phyloP scores from a whole-genome alignment of 2,329 filamentous ascomycete species.

The Emmonsiellopsis sp. region DNA sequence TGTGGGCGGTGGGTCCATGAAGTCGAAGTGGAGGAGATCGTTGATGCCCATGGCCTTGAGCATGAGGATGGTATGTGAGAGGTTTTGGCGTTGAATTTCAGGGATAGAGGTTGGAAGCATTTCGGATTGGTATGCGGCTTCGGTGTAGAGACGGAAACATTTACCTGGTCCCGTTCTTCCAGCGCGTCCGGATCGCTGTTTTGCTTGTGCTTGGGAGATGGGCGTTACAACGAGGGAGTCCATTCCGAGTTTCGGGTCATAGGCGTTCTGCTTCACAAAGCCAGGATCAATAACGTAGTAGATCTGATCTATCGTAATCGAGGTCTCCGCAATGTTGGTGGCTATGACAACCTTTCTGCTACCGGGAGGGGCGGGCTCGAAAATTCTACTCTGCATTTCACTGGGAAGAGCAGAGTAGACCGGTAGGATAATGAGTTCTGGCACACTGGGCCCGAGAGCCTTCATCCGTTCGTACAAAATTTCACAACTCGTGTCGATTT shows the following conservation, averaged over 20 bases:
- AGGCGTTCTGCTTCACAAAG: conserved; percentile 96
- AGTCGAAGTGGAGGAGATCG: conserved; percentile 92
- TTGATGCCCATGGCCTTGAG: conserved; percentile 99
- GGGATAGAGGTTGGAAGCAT: conserved; percentile 95
- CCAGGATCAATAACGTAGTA: conserved; percentile 96
- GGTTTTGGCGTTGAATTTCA: conserved; percentile 90
- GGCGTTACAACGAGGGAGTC: conserved; percentile 92
- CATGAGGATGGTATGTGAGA: conserved; percentile 91
- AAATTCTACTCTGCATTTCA: conserved; percentile 90
- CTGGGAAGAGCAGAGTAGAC: conserved; percentile 92
- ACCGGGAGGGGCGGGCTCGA: conserved; percentile 81
- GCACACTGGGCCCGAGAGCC: conserved; percentile 78
- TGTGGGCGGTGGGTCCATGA: conserved; percentile 96
- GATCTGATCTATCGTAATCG: conserved; percentile 94
- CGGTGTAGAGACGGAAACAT: conserved; percentile 90
- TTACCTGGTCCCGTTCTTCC: conserved; percentile 93
- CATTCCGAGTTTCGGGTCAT: conserved; percentile 96
- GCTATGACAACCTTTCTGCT: conserved; percentile 92
- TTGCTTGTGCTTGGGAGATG: conserved; percentile 93
- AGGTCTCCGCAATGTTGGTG: conserved; percentile 97
- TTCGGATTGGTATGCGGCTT: conserved; percentile 89
- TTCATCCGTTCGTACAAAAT: conserved; percentile 95
- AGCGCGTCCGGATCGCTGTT: conserved; percentile 84
- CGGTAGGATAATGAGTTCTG: conserved; percentile 83
- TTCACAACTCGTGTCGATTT: conserved; percentile 92